These are phyloP conservation scores for Sporisorium graminicola DNA, from an alignment of 1,284 basidiomycete species.

Conservation along the genomic window DNA sequence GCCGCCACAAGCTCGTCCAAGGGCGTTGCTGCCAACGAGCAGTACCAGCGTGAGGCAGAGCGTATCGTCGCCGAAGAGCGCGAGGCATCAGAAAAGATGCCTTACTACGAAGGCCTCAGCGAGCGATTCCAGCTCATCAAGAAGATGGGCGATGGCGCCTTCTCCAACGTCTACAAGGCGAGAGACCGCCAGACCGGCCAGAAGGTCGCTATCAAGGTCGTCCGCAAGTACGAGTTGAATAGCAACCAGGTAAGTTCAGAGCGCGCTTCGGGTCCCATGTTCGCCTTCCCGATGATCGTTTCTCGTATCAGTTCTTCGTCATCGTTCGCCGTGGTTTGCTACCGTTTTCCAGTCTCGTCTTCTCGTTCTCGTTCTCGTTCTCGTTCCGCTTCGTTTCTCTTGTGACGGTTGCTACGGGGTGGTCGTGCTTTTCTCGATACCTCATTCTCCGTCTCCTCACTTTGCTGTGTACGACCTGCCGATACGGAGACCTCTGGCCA, in stretches of 20 bases:
- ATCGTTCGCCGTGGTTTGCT: slow-evolving; percentile 39
- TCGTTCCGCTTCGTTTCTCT: neutral
- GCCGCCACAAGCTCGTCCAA: slow-evolving; percentile 29
- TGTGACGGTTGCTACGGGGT: slow-evolving; percentile 1
- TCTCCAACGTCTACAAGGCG: slow-evolving; percentile 98
- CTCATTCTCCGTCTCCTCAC: slow-evolving; percentile 1
- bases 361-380: neutral
- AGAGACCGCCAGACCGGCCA: slow-evolving; percentile 80
- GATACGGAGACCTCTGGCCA: slow-evolving; percentile 46
- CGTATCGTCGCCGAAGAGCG: slow-evolving; percentile 62
- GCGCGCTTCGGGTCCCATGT: slow-evolving; percentile 70
- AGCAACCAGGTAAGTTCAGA: slow-evolving; percentile 81
- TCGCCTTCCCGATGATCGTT: slow-evolving; percentile 50
- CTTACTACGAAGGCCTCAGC: slow-evolving; percentile 59
- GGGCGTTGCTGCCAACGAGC: slow-evolving; percentile 39
- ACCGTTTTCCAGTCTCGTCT: slow-evolving; percentile 53
- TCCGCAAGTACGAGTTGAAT: slow-evolving; percentile 95
- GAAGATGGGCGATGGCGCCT: slow-evolving; percentile 78
- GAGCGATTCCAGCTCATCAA: slow-evolving; percentile 63
- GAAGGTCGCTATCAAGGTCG: slow-evolving; percentile 96
- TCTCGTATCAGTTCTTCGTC: slow-evolving; percentile 32
- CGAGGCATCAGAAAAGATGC: slow-evolving; percentile 62
- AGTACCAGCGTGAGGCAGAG: slow-evolving; percentile 56
- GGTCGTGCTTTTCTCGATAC: neutral
- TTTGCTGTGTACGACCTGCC: slow-evolving; percentile 28